Base-by-base conservation (phyloP, 2,329 filamentous ascomycete species). In the Bimuria novae-zelandiae region DNA sequence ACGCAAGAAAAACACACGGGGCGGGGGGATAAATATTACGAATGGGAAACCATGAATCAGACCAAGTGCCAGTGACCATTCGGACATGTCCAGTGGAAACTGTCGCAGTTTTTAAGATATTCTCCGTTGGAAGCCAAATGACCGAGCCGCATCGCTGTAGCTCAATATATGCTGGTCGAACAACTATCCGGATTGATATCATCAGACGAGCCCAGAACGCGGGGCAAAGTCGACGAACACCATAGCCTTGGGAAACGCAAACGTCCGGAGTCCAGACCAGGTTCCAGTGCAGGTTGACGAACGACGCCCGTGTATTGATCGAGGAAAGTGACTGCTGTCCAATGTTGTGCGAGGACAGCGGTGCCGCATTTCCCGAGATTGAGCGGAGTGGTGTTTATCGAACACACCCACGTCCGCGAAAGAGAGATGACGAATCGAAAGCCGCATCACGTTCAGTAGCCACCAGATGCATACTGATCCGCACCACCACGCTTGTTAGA, bases 401-500 rank as follows among this genome's bases (percentile, higher is more conserved):
- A 53, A 56, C 64, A 59, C 59, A 67, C 58, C 44, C 57, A 65
- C 62, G 63, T 61, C 62, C 65, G 63, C 68, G 61, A 71, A 70
- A 73, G 68, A 73, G 69, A 69, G 66, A 70, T 71, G 73, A 69
- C 74, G 70, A 72, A 69, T 67, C 66, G 63, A 71, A 67, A 69
- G 66, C 65, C 68, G 64, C 65, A 71, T 72, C 64, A 70, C 68
- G 64, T 76, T 80, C 77, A 80, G 76, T 78, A 80, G 69, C 73
- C 73, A 63, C 72, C 74, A 70, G 76, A 74, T 65, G 71, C 70
- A 66, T 76, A 76, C 69, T 79, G 76, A 67, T 79, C 77, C 65
- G 64, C 69, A 60, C 71, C 73, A 65, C 76, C 76, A 72, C 77
- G 77, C 74, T 80, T 79, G 63, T 80, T 80, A 63, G 77, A 77